These are phyloP conservation scores for Phytophthora litchii DNA, from an alignment of 352 stramenopile species.

Conservation along the genomic window DNA sequence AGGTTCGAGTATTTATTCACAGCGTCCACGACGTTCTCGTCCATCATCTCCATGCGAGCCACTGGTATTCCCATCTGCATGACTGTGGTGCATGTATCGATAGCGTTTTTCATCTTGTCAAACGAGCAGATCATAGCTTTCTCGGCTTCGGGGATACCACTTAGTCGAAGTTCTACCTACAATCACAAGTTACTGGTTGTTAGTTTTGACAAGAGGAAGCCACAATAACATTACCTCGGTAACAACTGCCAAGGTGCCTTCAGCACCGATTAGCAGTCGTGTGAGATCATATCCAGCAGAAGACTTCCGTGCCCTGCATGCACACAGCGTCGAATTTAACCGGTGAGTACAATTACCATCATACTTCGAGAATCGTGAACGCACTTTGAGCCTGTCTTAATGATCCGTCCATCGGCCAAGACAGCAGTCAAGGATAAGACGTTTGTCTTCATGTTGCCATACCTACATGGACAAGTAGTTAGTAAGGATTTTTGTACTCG, in stretches of 20 bases:
- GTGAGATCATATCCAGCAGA: constrained; percentile 96
- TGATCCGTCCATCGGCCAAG: constrained; percentile 82
- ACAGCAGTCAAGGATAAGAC: constrained; percentile 93
- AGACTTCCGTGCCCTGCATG: constrained; percentile 87
- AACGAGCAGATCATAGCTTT: constrained; percentile 94
- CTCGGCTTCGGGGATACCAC: constrained; percentile 87
- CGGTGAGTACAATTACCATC: not conserved
- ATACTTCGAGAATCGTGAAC: constrained; percentile 8
- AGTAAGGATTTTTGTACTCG: constrained; percentile 9
- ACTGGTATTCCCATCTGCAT: constrained; percentile 88
- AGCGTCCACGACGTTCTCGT: constrained; percentile 64
- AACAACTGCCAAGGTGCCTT: constrained; percentile 94
- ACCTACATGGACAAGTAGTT: constrained; percentile 2
- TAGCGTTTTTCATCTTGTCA: constrained; percentile 77
- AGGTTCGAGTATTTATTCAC: constrained; percentile 84
- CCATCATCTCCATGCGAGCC: constrained; percentile 85
- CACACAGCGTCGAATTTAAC: constrained; percentile 6
- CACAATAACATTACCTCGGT: constrained; percentile 74
- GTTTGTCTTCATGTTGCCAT: constrained; percentile 96
- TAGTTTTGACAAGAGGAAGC: not conserved
- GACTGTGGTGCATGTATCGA: constrained; percentile 72
- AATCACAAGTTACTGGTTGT: constrained; percentile 2
- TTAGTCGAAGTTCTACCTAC: constrained; percentile 90
- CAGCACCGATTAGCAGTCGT: constrained; percentile 91
- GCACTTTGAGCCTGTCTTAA: constrained; percentile 86